A percentile compares a stretch with the other conserved stretches of the same genome.
These are phyloP conservation scores for Termitomyces sp. DNA, from an alignment of 768 basidiomycete species.

Conservation along the genomic window DNA sequence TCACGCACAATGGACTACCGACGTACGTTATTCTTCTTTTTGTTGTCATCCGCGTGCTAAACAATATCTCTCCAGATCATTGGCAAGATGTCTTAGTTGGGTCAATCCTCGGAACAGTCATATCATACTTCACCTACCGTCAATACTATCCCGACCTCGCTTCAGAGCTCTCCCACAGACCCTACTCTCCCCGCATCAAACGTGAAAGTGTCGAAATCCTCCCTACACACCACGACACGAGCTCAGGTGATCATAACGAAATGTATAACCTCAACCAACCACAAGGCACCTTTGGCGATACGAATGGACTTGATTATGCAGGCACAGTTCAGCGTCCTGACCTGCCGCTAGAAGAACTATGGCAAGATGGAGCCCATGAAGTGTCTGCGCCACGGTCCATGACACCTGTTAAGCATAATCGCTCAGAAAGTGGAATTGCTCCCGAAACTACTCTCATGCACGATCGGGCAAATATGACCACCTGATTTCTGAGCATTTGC, in stretches of 20 bases:
- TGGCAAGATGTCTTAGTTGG: constrained; percentile 90
- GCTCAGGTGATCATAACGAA: constrained; percentile 3
- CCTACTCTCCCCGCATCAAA: constrained; percentile 62
- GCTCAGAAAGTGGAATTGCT: not conserved
- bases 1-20: constrained; percentile 91
- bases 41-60: constrained; percentile 1
- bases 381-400: constrained; percentile 7
- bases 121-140: constrained; percentile 74
- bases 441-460: not conserved
- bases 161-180: constrained; percentile 58
- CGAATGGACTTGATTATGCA: constrained; percentile 20
- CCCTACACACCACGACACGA: constrained; percentile 26
- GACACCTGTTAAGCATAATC: not conserved
- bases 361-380: constrained; percentile 25
- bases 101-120: constrained; percentile 60
- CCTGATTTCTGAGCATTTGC: not conserved
- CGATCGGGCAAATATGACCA: not conserved
- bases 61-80: constrained; percentile 51
- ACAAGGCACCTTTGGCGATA: not conserved
- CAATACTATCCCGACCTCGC: constrained; percentile 80
- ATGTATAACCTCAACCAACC: constrained; percentile 5
- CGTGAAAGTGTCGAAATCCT: constrained; percentile 37
- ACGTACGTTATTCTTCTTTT: constrained; percentile 41
- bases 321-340: constrained; percentile 28
- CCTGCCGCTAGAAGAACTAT: constrained; percentile 25